These are phyloP conservation scores for Sordaria brevicollis DNA, from an alignment of 495 filamentous ascomycete species.

Conservation along the genomic window DNA sequence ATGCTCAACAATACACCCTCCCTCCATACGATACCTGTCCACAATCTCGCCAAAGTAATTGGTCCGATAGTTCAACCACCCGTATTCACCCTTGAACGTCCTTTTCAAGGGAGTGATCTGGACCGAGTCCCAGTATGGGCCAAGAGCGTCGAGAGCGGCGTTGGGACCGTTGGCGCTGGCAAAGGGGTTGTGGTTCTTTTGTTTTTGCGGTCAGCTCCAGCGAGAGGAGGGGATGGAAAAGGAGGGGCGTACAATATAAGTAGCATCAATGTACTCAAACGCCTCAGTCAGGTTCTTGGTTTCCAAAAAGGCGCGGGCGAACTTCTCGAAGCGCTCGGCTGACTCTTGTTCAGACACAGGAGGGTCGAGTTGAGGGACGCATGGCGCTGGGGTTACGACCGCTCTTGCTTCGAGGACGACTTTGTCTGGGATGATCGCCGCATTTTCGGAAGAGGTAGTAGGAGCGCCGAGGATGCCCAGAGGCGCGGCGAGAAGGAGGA, in stretches of 20 bases:
- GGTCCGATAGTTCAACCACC: conserved; percentile 20
- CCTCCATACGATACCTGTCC: conserved; percentile 18
- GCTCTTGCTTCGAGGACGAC: neutral
- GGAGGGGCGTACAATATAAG: conserved; percentile 15
- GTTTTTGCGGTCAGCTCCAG: neutral
- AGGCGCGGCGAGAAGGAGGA: neutral
- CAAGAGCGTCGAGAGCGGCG: conserved; percentile 2
- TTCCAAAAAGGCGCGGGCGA: conserved; percentile 24
- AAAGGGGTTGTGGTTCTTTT: conserved; percentile 1
- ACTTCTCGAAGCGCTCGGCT: conserved; percentile 15
- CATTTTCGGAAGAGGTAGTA: neutral
- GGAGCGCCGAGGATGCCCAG: neutral
- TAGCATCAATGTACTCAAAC: conserved; percentile 20
- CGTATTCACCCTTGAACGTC: conserved; percentile 12
- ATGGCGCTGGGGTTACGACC: conserved; percentile 12
- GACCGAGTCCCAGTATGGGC: conserved; percentile 9
- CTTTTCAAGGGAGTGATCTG: conserved; percentile 13
- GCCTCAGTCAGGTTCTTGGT: conserved; percentile 23
- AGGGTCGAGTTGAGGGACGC: conserved; percentile 3
- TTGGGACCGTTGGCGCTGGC: neutral
- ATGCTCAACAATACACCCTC: conserved; percentile 25
- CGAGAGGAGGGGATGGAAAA: neutral
- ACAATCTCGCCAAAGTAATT: conserved; percentile 13
- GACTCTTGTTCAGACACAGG: conserved; percentile 15
- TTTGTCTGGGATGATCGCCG: neutral